Percentiles rank a stretch among this genome's conserved stretches.
These are phyloP conservation scores for Geosmithia morbida DNA, from an alignment of 2,329 filamentous ascomycete genomes.

Conservation along the genomic window DNA sequence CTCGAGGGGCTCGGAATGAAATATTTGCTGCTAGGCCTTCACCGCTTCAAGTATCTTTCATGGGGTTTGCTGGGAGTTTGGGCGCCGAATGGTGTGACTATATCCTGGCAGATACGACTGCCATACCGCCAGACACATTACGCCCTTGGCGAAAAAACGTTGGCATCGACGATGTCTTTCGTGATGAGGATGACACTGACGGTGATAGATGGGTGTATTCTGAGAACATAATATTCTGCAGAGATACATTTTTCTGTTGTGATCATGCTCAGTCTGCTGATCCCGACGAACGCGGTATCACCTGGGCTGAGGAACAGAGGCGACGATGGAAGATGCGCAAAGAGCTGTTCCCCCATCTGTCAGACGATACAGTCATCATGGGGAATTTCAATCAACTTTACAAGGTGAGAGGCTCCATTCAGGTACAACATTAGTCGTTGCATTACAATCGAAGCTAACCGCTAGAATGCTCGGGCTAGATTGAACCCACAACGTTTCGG, in stretches of 20 bases:
- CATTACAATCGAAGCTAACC: neutral
- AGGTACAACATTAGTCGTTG: neutral
- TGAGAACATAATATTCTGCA: slow-evolving; percentile 90
- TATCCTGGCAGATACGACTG: slow-evolving; percentile 76
- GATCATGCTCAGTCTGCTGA: slow-evolving; percentile 90
- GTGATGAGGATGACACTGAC: slow-evolving; percentile 51
- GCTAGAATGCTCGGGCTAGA: slow-evolving; percentile 33
- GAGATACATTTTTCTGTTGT: slow-evolving; percentile 95
- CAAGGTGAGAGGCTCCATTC: slow-evolving; percentile 48
- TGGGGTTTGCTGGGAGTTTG: slow-evolving; percentile 94
- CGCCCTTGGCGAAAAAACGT: slow-evolving; percentile 66
- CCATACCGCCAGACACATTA: slow-evolving; percentile 69
- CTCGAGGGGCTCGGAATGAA: slow-evolving; percentile 89
- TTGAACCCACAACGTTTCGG: slow-evolving; percentile 91
- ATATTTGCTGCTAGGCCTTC: slow-evolving; percentile 90
- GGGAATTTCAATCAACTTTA: slow-evolving; percentile 99
- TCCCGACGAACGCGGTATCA: slow-evolving; percentile 46
- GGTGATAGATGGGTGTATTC: slow-evolving; percentile 83
- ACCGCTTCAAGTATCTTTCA: slow-evolving; percentile 98
- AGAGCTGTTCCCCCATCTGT: slow-evolving; percentile 70
- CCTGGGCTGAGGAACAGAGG: slow-evolving; percentile 72
- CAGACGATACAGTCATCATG: slow-evolving; percentile 76
- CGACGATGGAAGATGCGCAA: slow-evolving; percentile 88
- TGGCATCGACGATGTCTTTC: slow-evolving; percentile 54
- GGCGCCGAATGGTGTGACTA: slow-evolving; percentile 99